Evolutionary conservation across 1,139 yeast genomes (phyloP).

Genomic region (Diutina rugosa): DNA sequence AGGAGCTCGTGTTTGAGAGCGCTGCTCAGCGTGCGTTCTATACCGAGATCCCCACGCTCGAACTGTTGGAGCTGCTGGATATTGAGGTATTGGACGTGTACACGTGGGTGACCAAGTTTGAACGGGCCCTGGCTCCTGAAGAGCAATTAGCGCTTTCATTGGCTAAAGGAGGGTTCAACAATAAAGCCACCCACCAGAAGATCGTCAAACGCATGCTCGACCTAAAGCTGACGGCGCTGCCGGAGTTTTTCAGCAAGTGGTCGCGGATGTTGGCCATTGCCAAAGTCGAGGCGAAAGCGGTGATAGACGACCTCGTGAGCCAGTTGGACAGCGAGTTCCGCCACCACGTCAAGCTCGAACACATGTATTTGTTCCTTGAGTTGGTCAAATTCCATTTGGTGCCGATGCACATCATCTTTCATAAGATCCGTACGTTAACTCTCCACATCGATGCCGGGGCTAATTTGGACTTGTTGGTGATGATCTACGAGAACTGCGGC

Average conservation of each 20-base stretch:
- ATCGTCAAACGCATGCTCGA: slow-evolving; percentile 36
- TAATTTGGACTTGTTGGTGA: slow-evolving; percentile 52
- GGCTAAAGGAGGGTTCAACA: slow-evolving; percentile 39
- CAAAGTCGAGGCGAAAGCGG: slow-evolving; percentile 31
- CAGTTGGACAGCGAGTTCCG: slow-evolving; percentile 50
- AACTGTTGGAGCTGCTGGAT: slow-evolving; percentile 7
- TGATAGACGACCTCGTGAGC: slow-evolving; percentile 43
- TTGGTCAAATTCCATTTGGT: slow-evolving; percentile 64
- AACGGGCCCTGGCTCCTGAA: slow-evolving; percentile 30
- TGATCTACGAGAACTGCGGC: slow-evolving; percentile 68
- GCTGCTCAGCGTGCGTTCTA: slow-evolving; percentile 55
- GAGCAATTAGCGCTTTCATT: slow-evolving; percentile 48
- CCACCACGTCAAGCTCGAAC: slow-evolving; percentile 45
- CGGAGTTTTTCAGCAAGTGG: slow-evolving; percentile 35
- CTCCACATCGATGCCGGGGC: slow-evolving; percentile 36
- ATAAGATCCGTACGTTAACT: slow-evolving; percentile 49
- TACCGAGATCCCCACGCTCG: slow-evolving; percentile 18
- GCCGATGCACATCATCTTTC: slow-evolving; percentile 62
- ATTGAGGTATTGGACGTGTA: slow-evolving; percentile 20
- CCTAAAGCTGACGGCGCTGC: slow-evolving; percentile 14
- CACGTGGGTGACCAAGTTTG: slow-evolving; percentile 31
- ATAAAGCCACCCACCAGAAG: slow-evolving; percentile 62
- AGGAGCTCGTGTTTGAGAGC: slow-evolving; percentile 45
- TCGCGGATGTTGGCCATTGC: slow-evolving; percentile 61
- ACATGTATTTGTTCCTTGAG: slow-evolving; percentile 57